Evolutionary conservation across 805 yeast species (phyloP), one percentile per base, ranked within the genome.

Genomic region (Kodamaea nitidulidarum): DNA sequence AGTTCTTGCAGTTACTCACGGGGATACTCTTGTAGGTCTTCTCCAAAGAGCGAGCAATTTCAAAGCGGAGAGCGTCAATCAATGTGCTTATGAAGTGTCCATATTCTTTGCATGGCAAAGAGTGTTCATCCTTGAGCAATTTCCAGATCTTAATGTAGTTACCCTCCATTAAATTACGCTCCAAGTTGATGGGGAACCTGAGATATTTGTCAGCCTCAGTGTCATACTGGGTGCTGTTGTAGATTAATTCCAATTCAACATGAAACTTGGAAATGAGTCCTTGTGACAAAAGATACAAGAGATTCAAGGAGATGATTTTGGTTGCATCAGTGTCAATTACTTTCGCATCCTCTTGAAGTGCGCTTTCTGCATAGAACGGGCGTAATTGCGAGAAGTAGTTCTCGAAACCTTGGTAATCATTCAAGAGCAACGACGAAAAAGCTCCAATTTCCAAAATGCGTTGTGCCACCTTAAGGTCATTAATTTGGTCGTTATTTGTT

Each of bases 81-180:
- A 90, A 72, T 15, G 84, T 80, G 42, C 76, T 80, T 43, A 88
- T 84, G 61, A 91, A 86, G 34, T 86, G 73, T 42, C 75, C 76
- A 60, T 81, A 90, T 60, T 93, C 98, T 42, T 80, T 76, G 48
- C 80, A 74, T 18, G 82, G 81, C 48, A 81, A 79, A 52, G 65
- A 67, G 27, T 65, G 50, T 39, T 70, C 69, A 43, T 78, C 75
- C 38, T 81, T 78, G 47, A 84, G 73, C 40, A 85, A 73, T 50
- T 78, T 81, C 84, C 93, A 85, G 33, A 90, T 91, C 61, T 86
- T 86, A 61, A 88, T 93, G 63, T 90, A 93, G 48, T 91, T 84
- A 31, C 98, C 98, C 65, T 93, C 98, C 83, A 91, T 88, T 48
- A 93, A 76, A 84, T 95, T 87, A 48, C 86, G 81, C 60, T 93